These are phyloP conservation scores for Boletus rubropictus DNA, from an alignment of 768 basidiomycete species.

Conservation along the genomic window DNA sequence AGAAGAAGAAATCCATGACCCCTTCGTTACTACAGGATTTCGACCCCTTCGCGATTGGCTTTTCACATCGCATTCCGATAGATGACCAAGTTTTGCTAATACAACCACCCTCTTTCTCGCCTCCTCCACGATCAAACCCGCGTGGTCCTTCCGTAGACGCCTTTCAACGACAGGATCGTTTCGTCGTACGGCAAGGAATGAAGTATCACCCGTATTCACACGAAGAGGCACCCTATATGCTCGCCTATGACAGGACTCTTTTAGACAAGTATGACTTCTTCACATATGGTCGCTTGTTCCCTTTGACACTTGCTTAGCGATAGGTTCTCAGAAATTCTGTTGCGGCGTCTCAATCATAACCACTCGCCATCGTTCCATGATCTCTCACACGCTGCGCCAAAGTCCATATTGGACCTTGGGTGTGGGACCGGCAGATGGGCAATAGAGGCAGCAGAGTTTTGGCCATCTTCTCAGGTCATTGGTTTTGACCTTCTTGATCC, in stretches of 20 bases:
- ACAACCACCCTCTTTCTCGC: neutral
- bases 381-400: conserved; percentile 44
- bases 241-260: conserved; percentile 51
- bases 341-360: conserved; percentile 49
- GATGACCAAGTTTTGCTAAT: neutral
- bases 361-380: conserved; percentile 58
- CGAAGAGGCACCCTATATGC: conserved; percentile 56
- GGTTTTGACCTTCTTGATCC: conserved; percentile 60
- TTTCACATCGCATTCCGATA: neutral
- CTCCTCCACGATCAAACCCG: neutral
- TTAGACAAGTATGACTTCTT: conserved; percentile 49
- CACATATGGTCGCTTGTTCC: neutral
- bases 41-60: conserved; percentile 5
- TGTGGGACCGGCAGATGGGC: conserved; percentile 73
- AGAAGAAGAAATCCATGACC: conserved; percentile 20
- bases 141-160: conserved; percentile 13
- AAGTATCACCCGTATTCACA: conserved; percentile 50
- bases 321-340: conserved; percentile 45
- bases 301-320: conserved; percentile 43
- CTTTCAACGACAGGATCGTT: conserved; percentile 24
- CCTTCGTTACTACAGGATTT: neutral
- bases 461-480: conserved; percentile 54
- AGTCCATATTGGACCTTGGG: conserved; percentile 64
- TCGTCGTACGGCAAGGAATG: conserved; percentile 32
- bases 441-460: conserved; percentile 52